Percentiles rank a stretch among this genome's conserved stretches.
These are phyloP conservation scores for Gymnopilus junonius DNA, from an alignment of 768 basidiomycete species.

Conservation along the genomic window DNA sequence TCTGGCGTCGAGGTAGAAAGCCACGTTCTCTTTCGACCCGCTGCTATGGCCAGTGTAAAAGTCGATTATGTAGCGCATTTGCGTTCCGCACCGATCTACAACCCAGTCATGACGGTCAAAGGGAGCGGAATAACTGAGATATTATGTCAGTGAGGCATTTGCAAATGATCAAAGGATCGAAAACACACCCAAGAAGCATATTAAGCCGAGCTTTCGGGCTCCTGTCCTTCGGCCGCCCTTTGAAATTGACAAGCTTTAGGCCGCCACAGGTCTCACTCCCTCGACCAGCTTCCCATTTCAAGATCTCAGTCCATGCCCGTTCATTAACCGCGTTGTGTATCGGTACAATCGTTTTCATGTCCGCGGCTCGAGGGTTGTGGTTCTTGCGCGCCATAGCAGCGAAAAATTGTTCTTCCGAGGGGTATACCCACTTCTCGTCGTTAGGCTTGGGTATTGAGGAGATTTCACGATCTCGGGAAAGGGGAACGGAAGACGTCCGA, in stretches of 20 bases:
- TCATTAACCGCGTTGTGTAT: constrained; percentile 99
- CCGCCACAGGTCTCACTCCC: constrained; percentile 87
- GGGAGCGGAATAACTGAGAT: constrained; percentile 82
- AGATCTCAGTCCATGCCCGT: constrained; percentile 82
- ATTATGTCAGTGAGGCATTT: constrained; percentile 5
- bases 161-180: constrained; percentile 29
- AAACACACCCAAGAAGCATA: constrained; percentile 77
- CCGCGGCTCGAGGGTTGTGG: constrained; percentile 81
- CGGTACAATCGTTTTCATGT: constrained; percentile 96
- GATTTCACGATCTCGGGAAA: constrained; percentile 78
- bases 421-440: constrained; percentile 92
- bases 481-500: constrained; percentile 24
- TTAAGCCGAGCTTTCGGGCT: constrained; percentile 84
- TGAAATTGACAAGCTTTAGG: constrained; percentile 85
- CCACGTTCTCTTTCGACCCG: constrained; percentile 56
- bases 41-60: constrained; percentile 86
- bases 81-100: constrained; percentile 89
- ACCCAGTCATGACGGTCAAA: constrained; percentile 99
- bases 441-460: constrained; percentile 85
- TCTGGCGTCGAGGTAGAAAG: constrained; percentile 93
- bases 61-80: constrained; percentile 94
- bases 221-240: constrained; percentile 80
- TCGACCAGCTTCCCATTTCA: constrained; percentile 81
- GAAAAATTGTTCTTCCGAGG: constrained; percentile 98
- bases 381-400: constrained; percentile 96